Conservation (phyloP, 352 stramenopile species). For the Pythium plurisporium region DNA sequence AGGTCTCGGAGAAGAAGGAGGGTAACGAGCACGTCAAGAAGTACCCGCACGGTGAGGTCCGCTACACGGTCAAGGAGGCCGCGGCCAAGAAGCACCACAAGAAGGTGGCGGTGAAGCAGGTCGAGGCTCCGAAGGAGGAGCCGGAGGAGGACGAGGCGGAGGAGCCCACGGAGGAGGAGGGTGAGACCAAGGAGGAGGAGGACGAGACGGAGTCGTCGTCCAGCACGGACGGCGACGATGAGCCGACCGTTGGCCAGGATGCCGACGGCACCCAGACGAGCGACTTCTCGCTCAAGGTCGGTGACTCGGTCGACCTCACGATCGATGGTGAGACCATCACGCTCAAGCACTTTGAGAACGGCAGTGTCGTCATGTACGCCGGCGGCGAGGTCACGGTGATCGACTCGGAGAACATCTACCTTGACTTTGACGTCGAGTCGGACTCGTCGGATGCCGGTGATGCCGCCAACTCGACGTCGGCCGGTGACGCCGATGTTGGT, state of each 20-base stretch:
- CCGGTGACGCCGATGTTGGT: not conserved
- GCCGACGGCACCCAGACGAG: not conserved
- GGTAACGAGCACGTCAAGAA: slow-evolving; percentile 36
- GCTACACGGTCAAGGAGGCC: slow-evolving; percentile 25
- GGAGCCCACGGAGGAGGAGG: not conserved
- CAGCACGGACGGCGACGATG: not conserved
- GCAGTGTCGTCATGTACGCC: slow-evolving; percentile 12
- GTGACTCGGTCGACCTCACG: slow-evolving; percentile 7
- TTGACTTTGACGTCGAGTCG: slow-evolving; percentile 10
- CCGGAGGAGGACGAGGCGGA: slow-evolving; percentile 2
- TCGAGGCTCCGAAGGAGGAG: not conserved
- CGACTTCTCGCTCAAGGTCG: not conserved
- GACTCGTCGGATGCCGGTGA: no score
- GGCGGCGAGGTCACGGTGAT: slow-evolving; percentile 5
- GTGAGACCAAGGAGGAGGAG: slow-evolving; percentile 4
- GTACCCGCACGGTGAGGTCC: slow-evolving; percentile 52
- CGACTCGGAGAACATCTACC: slow-evolving; percentile 5
- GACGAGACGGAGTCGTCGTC: no score
- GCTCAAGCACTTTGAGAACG: slow-evolving; percentile 17
- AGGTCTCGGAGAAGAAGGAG: slow-evolving; percentile 18
- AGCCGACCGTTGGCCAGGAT: not conserved
- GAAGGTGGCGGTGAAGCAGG: slow-evolving; percentile 10
- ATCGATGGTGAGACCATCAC: slow-evolving; percentile 7
- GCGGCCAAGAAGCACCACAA: slow-evolving; percentile 11
- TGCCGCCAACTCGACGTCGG: not conserved